A percentile compares a stretch with the other conserved stretches of the same genome.
These are phyloP conservation scores for Tetracladium setigerum DNA, from an alignment of 495 filamentous ascomycete genomes.

Conservation along the genomic window DNA sequence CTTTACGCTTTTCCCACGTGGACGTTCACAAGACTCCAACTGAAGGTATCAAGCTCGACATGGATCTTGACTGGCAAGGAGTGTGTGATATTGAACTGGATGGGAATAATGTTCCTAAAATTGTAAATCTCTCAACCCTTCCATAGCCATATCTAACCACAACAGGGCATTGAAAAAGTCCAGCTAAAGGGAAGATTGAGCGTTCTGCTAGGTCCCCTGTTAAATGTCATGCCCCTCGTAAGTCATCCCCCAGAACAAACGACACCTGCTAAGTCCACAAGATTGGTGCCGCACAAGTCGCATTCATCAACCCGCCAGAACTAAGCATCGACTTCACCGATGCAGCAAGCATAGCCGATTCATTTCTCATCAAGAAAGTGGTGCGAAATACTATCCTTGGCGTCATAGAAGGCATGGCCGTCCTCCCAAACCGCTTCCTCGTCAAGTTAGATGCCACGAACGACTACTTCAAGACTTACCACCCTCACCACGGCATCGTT, in stretches of 20 bases:
- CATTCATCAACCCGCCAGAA: constrained; percentile 35
- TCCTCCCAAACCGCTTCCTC: constrained; percentile 36
- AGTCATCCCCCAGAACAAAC: not conserved
- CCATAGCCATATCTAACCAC: not conserved
- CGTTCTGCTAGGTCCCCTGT: constrained; percentile 31
- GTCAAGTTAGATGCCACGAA: constrained; percentile 32
- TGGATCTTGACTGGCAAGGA: constrained; percentile 34
- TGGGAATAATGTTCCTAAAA: constrained; percentile 29
- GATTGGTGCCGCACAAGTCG: constrained; percentile 35
- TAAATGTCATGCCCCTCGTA: constrained; percentile 33
- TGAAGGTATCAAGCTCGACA: constrained; percentile 35
- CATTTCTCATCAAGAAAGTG: constrained; percentile 24
- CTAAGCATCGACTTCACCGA: constrained; percentile 34
- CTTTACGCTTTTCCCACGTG: constrained; percentile 29
- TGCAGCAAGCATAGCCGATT: constrained; percentile 31
- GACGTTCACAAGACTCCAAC: constrained; percentile 30
- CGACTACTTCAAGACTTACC: constrained; percentile 36
- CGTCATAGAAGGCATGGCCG: constrained; percentile 32
- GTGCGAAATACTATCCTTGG: constrained; percentile 28
- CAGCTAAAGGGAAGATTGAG: constrained; percentile 32
- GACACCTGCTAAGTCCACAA: constrained; percentile 14
- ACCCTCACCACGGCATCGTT: constrained; percentile 30
- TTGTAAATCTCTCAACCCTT: no score
- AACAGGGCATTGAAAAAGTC: constrained; percentile 33
- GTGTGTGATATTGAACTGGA: constrained; percentile 34